Evolutionary conservation across 371 early-diverging fungal species (phyloP), one percentile per base, ranked within the genome.

Genomic region (Apophysomyces sp.): DNA sequence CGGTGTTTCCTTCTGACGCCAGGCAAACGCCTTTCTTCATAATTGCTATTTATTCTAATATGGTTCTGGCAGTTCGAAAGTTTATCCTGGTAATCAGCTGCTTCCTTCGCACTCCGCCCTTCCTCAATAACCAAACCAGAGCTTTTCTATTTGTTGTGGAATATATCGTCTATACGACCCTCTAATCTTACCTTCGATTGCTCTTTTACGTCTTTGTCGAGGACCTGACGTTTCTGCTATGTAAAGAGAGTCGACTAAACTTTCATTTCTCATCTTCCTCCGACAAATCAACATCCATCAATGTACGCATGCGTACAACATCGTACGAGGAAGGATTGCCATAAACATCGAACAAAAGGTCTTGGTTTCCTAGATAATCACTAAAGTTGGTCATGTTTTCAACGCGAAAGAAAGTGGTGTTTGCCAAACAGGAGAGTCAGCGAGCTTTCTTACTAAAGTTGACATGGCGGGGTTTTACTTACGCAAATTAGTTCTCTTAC

Each of bases 111-210:
- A 11, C 2, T 34, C 58, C 32, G 52, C 58, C 34, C 39, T 58
- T 56, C 64, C 29, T 63, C 58, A 51, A 58, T 58, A 39, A 58
- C 58, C 32, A 63, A 51, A 63, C 52, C 58, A 58, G 58, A 63
- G 58, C 39, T 57, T 63, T 52, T 63, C 58, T 28, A 63, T 58
- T 37, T 63, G 57, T 21, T 63, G 49, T 58, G 52, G 51, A 13
- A 60, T 52, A 44, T 59, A 59, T 59, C 37, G 30, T 55, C 54
- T 59, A 36, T 59, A 65, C 18, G 40, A 52, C 13, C 57, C 63
- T 63, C 40, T 63, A 6, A 18, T 28, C 13, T 41, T 63, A 57
- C 24, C 31, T 57, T 34, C 57, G 24, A 52, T 16, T 28, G 16
- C 53, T 49, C 31, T 21, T 24, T 44, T 16, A 41, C 2, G 59